These are phyloP conservation scores for Ascomycota sp. DNA, from an alignment of 2,329 filamentous ascomycete species.

Conservation along the genomic window DNA sequence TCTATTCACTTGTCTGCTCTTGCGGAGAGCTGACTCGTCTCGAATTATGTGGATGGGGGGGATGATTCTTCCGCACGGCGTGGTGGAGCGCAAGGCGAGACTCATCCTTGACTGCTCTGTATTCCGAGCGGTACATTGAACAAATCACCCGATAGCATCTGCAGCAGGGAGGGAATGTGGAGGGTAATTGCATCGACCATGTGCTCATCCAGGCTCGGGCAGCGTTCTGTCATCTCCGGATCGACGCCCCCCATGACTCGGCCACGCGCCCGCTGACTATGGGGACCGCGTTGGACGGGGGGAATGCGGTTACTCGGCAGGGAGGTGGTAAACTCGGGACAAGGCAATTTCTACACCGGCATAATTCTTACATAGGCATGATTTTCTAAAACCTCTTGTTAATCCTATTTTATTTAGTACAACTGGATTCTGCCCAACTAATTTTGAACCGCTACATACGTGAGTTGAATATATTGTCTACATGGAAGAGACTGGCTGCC, in stretches of 20 bases:
- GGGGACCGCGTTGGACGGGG: slow-evolving; percentile 5
- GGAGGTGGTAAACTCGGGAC: slow-evolving; percentile 22
- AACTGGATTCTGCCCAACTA: no score
- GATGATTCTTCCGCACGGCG: slow-evolving; percentile 37
- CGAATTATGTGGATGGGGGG: not conserved
- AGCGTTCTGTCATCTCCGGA: slow-evolving; percentile 17
- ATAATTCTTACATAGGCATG: no score
- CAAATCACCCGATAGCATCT: slow-evolving; percentile 8
- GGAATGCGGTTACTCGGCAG: slow-evolving; percentile 10
- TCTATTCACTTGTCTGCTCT: not conserved
- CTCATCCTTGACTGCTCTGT: slow-evolving; percentile 54
- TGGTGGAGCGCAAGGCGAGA: slow-evolving; percentile 62
- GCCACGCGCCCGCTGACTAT: slow-evolving; percentile 1
- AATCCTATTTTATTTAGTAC: no score
- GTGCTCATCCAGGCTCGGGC: slow-evolving; percentile 10
- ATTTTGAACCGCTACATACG: no score
- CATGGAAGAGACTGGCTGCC: no score
- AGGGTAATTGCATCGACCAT: slow-evolving; percentile 9
- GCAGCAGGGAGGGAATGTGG: slow-evolving; percentile 13
- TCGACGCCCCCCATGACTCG: not conserved
- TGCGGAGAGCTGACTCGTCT: not conserved
- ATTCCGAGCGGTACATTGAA: slow-evolving; percentile 53
- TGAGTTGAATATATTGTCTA: no score
- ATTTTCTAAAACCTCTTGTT: no score
- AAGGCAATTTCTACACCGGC: no score